A percentile compares a stretch with the other conserved stretches of the same genome.
Conservation (phyloP, 2,329 filamentous ascomycete species). For the Verticillium isaacii region DNA sequence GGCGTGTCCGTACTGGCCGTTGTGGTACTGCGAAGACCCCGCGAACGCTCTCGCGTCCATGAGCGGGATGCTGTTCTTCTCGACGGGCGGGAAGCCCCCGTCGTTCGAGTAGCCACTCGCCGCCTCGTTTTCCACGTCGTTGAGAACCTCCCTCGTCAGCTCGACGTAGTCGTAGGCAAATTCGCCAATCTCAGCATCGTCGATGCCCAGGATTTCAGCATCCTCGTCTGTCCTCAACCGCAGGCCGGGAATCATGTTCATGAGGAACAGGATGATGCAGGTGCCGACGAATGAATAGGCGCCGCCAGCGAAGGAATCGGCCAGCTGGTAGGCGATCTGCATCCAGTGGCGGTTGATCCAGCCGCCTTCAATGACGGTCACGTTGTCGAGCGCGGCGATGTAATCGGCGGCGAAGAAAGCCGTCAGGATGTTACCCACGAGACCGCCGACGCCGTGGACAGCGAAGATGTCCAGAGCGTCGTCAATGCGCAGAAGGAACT, state of each 20-base stretch:
- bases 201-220: conserved; percentile 78
- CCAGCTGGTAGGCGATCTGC: conserved; percentile 78
- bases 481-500: conserved; percentile 76
- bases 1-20: conserved; percentile 13
- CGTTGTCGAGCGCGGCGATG: conserved; percentile 75
- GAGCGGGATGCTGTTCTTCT: conserved; percentile 46
- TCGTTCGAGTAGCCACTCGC: conserved; percentile 38
- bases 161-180: conserved; percentile 96
- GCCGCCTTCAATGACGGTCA: conserved; percentile 63
- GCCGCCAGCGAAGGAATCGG: conserved; percentile 72
- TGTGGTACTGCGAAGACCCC: conserved; percentile 24
- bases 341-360: conserved; percentile 83
- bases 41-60: conserved; percentile 39
- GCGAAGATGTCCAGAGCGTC: conserved; percentile 88
- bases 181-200: conserved; percentile 87
- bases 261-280: conserved; percentile 72
- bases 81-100: conserved; percentile 33
- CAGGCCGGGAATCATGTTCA: conserved; percentile 74
- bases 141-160: conserved; percentile 57
- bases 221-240: conserved; percentile 70
- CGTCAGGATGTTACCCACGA: conserved; percentile 75
- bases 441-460: conserved; percentile 72
- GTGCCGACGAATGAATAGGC: conserved; percentile 75
- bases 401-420: conserved; percentile 81
- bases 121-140: conserved; percentile 39